Conservation (phyloP, 257 asterid genomes). For the Echium plantagineum region DNA sequence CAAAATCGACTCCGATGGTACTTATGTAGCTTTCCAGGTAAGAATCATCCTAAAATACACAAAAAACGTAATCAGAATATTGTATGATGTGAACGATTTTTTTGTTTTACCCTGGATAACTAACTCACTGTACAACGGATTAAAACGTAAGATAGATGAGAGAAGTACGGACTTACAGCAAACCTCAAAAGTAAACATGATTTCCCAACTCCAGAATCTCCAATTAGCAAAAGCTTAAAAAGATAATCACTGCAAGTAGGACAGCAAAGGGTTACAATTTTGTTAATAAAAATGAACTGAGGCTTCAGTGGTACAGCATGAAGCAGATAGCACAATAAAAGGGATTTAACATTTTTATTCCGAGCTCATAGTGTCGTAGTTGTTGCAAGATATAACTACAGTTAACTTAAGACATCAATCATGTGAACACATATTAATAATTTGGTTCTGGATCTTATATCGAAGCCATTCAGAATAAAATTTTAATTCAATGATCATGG, state of each 20-base stretch:
- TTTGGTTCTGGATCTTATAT: too few species aligned
- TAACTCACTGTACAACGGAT: background rate
- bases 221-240: slow-evolving; percentile 28
- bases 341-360: too few species aligned
- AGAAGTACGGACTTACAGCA: slow-evolving; percentile 17
- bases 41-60: slow-evolving; percentile 47
- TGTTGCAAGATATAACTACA: too few species aligned
- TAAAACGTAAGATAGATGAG: background rate
- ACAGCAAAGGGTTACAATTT: background rate
- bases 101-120: background rate
- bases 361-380: too few species aligned
- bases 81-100: background rate
- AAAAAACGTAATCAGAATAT: background rate
- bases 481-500: too few species aligned
- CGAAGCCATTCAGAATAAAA: too few species aligned
- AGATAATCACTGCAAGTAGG: slow-evolving; percentile 21
- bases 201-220: slow-evolving; percentile 36
- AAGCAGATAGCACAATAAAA: too few species aligned
- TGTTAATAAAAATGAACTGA: background rate
- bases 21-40: slow-evolving; percentile 85
- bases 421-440: too few species aligned
- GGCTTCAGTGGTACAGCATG: too few species aligned
- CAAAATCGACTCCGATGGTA: slow-evolving; percentile 89
- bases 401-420: too few species aligned
- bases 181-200: slow-evolving; percentile 31